Evolutionary conservation across 305 asterid species (phyloP), one percentile per base, ranked within the genome.

Genomic region (Nicotiana rustica): DNA sequence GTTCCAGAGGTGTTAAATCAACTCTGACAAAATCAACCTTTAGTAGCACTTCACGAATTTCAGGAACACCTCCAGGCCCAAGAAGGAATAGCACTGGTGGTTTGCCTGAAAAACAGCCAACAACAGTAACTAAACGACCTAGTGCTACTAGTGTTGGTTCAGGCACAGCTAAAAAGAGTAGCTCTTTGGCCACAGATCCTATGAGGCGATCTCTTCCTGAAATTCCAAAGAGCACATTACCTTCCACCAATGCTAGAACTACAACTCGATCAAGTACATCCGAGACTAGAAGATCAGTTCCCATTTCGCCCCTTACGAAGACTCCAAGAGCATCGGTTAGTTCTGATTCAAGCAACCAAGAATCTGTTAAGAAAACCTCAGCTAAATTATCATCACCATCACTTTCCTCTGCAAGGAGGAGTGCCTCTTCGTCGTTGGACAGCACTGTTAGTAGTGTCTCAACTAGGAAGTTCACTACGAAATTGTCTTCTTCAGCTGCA

Each of bases 21-120:
- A 87, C 82, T 29, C 71, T 91, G 89, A 88, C 91, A 36, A 90
- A 87, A 89, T 93, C 99, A 65, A 92, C 98, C 57, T 25, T 85
- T 75, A 92, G 97, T 67, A 92, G 98, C 73, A 86, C 94, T 59
- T 90, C 88, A 18, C 92, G 95, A 60, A 86, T 86, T 83, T 90
- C 91, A 15, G 92, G 91, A 86, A 47, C 92, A 66, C 83, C 83
- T 76, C 92, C 96, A 55, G 89, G 29, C 69, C 77, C 89, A 80
- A 91, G 99, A 90, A 89, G 97, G 91, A 93, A 88, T 88, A 96
- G 97, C 91, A 96, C 94, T 17, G 98, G 92, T 55, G 91, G 94
- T 77, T 87, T 93, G 67, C 95, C 96, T 33, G 96, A 91, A 80
- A 96, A 92, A 83, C 93, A 94, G 87, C 88, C 91, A 55, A 85